These are phyloP conservation scores for Lodderomyces theae DNA, from an alignment of 1,139 yeast genomes.

Conservation along the genomic window DNA sequence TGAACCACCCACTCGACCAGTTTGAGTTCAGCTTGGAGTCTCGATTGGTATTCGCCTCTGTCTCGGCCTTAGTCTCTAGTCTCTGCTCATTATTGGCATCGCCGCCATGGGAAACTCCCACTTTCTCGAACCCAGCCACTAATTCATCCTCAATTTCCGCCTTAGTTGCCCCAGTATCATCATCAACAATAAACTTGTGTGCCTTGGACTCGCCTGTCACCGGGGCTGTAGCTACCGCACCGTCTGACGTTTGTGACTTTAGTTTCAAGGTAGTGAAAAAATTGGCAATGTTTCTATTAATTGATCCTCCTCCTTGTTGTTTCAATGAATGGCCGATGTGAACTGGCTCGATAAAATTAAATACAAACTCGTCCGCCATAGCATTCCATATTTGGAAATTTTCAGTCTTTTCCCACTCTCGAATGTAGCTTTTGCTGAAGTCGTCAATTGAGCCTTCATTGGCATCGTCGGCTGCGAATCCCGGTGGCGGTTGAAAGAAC, in stretches of 20 bases:
- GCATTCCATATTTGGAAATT: conserved; percentile 70
- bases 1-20: conserved; percentile 18
- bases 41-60: conserved; percentile 4
- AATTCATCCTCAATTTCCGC: conserved; percentile 13
- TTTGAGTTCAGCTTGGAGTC: not conserved
- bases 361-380: conserved; percentile 82
- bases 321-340: conserved; percentile 49
- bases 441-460: conserved; percentile 26
- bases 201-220: conserved; percentile 14
- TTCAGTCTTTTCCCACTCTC: conserved; percentile 62
- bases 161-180: conserved; percentile 1
- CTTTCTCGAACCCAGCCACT: conserved; percentile 14
- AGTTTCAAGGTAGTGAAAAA: conserved; percentile 28
- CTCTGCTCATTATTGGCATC: too few species aligned
- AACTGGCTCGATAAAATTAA: conserved; percentile 80
- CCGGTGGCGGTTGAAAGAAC: conserved; percentile 43
- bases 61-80: not conserved
- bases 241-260: conserved; percentile 8
- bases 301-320: conserved; percentile 11
- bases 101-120: conserved; percentile 5
- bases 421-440: conserved; percentile 58
- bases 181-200: conserved; percentile 19
- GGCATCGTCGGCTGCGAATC: conserved; percentile 25
- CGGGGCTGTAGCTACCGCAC: conserved; percentile 1
- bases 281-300: conserved; percentile 21